These are phyloP conservation scores for Neopestalotiopsis sp. DNA, from an alignment of 2,329 filamentous ascomycete species.

Conservation along the genomic window DNA sequence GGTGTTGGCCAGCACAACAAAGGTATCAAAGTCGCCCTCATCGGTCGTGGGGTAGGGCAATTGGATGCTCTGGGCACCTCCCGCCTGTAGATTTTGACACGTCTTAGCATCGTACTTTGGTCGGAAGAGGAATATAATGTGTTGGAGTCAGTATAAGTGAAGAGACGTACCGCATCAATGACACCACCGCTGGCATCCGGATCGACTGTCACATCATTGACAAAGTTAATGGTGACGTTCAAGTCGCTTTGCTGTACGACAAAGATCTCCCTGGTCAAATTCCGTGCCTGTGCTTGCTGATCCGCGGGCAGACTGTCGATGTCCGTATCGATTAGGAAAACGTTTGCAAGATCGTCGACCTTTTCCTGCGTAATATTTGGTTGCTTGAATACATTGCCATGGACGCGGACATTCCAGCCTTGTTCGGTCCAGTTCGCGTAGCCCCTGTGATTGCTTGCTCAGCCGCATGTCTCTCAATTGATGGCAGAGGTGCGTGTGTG, in stretches of 20 bases:
- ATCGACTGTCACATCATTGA: slow-evolving; percentile 47
- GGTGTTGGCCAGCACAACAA: slow-evolving; percentile 66
- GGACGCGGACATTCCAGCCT: slow-evolving; percentile 78
- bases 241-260: slow-evolving; percentile 74
- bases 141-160: too few species aligned
- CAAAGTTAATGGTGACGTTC: slow-evolving; percentile 68
- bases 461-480: background rate
- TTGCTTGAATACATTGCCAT: slow-evolving; percentile 83
- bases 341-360: slow-evolving; percentile 71
- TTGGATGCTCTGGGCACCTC: slow-evolving; percentile 66
- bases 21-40: slow-evolving; percentile 76
- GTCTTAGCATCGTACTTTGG: background rate
- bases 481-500: slow-evolving; percentile 15
- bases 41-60: slow-evolving; percentile 70
- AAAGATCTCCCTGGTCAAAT: slow-evolving; percentile 75
- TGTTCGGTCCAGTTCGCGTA: slow-evolving; percentile 81
- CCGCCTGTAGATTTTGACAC: slow-evolving; percentile 40
- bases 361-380: slow-evolving; percentile 70
- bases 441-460: slow-evolving; percentile 38
- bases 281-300: slow-evolving; percentile 72
- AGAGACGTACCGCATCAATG: slow-evolving; percentile 39
- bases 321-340: slow-evolving; percentile 71
- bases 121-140: background rate
- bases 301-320: slow-evolving; percentile 63
- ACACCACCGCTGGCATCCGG: slow-evolving; percentile 63